Percentiles rank a stretch among this genome's conserved stretches.
Conservation (phyloP, 192 early-diverging fungal genomes). For the Haplosporangium gracile region DNA sequence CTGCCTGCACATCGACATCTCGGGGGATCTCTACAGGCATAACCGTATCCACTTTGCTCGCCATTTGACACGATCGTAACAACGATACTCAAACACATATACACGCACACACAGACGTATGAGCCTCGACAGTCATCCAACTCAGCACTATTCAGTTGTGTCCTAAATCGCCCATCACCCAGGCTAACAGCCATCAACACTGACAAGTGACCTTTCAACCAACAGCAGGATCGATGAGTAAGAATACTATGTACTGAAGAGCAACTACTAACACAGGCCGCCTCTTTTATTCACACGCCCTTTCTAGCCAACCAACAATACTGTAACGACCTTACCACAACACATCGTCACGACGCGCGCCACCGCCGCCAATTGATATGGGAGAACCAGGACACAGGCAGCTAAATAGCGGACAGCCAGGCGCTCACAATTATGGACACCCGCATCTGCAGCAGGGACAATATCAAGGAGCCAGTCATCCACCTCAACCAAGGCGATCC, state of each 20-base stretch:
- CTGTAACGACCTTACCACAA: background rate
- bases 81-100: background rate
- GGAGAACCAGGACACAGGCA: conserved; percentile 27
- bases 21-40: background rate
- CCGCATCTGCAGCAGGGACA: conserved; percentile 15
- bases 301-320: background rate
- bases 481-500: conserved; percentile 36
- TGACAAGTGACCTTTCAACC: background rate
- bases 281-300: background rate
- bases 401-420: conserved; percentile 23
- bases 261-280: background rate
- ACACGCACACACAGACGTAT: background rate
- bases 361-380: conserved; percentile 10
- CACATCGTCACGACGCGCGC: background rate
- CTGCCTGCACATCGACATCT: no score
- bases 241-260: background rate
- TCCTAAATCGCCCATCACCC: background rate
- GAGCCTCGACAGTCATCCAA: background rate
- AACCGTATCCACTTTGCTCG: background rate
- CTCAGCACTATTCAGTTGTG: background rate
- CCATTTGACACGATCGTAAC: background rate
- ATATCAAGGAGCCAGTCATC: conserved; percentile 11
- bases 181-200: background rate
- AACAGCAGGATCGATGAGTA: background rate
- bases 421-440: conserved; percentile 8